A percentile compares a stretch with the other conserved stretches of the same genome.
Evolutionary conservation across 192 early-diverging fungal species (phyloP).

Genomic region (Umbelopsis vinacea): DNA sequence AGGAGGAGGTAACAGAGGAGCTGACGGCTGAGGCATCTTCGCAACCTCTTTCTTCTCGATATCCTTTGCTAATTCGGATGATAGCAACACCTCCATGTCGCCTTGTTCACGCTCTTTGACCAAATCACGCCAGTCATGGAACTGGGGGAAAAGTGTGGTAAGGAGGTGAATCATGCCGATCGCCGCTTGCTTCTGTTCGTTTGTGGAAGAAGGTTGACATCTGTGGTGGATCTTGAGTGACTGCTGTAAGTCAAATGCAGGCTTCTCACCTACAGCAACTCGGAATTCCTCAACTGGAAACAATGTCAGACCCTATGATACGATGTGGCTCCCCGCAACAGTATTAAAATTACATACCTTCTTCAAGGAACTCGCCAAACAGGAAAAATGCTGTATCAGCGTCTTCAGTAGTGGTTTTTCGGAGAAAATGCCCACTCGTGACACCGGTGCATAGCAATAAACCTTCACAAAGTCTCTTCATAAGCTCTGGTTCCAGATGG

Average conservation of each 20-base stretch:
- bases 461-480: constrained; percentile 85
- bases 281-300: constrained; percentile 88
- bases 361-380: constrained; percentile 94
- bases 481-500: constrained; percentile 79
- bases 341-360: constrained; percentile 47
- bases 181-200: constrained; percentile 74
- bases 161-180: constrained; percentile 79
- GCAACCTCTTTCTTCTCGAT: constrained; percentile 6
- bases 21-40: constrained; percentile 12
- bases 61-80: constrained; percentile 22
- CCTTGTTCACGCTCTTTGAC: constrained; percentile 81
- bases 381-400: constrained; percentile 88
- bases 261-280: constrained; percentile 73
- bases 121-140: constrained; percentile 90
- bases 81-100: constrained; percentile 74
- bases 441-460: constrained; percentile 81
- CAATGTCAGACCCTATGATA: not conserved
- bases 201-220: constrained; percentile 65
- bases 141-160: constrained; percentile 75
- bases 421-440: constrained; percentile 61
- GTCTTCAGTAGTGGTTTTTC: constrained; percentile 67
- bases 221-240: constrained; percentile 80
- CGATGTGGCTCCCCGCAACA: not conserved
- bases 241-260: constrained; percentile 78
- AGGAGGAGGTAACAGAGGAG: constrained; percentile 43